Evolutionary conservation across 441 rosid genomes (phyloP).

Genomic region (Syzygium malaccense): DNA sequence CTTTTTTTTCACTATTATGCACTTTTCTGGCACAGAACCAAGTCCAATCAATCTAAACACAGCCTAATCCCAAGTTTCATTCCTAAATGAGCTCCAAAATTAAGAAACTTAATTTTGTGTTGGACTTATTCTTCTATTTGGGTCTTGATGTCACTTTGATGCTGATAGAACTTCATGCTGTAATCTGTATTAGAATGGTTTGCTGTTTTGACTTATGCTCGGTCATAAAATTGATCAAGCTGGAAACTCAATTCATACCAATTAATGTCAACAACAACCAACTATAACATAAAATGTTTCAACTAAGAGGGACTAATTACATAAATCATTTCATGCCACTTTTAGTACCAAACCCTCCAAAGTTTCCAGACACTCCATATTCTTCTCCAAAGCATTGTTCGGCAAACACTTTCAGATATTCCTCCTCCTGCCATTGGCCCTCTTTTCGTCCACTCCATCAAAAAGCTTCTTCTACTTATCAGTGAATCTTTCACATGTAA

Average conservation of each 20-base stretch:
- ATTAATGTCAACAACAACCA: not conserved
- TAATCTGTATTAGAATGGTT: not conserved
- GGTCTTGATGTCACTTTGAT: not conserved
- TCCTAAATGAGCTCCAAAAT: not conserved
- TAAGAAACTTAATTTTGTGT: not conserved
- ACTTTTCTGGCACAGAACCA: not conserved
- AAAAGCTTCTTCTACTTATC: not conserved
- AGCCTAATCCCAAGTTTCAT: not conserved
- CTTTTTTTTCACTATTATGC: not conserved
- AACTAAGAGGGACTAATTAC: not conserved
- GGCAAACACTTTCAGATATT: not conserved
- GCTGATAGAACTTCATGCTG: not conserved
- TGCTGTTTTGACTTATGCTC: not conserved
- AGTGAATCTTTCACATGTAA: not conserved
- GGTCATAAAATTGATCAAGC: not conserved
- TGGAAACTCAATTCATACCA: not conserved
- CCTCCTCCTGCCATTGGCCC: not conserved
- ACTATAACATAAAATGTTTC: not conserved
- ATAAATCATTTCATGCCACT: not conserved
- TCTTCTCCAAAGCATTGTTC: not conserved
- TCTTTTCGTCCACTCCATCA: not conserved
- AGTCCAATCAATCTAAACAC: not conserved
- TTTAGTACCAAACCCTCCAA: not conserved
- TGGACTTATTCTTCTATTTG: not conserved
- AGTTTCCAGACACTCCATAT: not conserved